These are phyloP conservation scores for Hypoxylon sp. DNA, from an alignment of 2,329 filamentous ascomycete genomes.

Conservation along the genomic window DNA sequence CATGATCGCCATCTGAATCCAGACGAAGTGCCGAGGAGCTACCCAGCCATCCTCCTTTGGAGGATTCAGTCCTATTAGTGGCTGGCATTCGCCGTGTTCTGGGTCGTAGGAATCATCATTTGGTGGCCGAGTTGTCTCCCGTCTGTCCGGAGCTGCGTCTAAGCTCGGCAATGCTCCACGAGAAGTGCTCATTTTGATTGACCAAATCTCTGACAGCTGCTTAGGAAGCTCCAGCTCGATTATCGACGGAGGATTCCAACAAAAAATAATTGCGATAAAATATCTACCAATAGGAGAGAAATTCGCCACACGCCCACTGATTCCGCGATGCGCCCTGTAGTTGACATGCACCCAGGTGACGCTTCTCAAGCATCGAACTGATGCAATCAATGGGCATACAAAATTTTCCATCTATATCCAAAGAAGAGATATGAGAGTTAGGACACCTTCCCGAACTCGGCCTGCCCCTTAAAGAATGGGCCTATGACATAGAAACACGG, in stretches of 20 bases:
- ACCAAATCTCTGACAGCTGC: background rate
- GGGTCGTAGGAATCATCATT: background rate
- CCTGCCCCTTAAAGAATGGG: slow-evolving; percentile 9
- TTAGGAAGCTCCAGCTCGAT: background rate
- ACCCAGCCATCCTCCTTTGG: slow-evolving; percentile 55
- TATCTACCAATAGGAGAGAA: background rate
- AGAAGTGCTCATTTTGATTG: background rate
- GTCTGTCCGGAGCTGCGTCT: background rate
- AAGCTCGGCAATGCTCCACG: background rate
- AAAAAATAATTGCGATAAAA: background rate
- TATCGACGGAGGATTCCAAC: background rate
- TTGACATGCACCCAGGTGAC: background rate
- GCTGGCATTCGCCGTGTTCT: slow-evolving; percentile 30
- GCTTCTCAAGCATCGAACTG: background rate
- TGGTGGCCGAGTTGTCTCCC: background rate
- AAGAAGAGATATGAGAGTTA: background rate
- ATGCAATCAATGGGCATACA: background rate
- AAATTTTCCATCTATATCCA: background rate
- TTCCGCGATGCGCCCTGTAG: background rate
- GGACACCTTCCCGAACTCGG: slow-evolving; percentile 27
- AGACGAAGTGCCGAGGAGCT: slow-evolving; percentile 65
- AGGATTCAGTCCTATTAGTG: slow-evolving; percentile 26
- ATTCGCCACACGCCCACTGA: background rate
- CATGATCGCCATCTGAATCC: slow-evolving; percentile 72
- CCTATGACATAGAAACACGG: slow-evolving; percentile 31